Evolutionary conservation across 345 rosid species (phyloP).

Genomic region (Microcos paniculata): DNA sequence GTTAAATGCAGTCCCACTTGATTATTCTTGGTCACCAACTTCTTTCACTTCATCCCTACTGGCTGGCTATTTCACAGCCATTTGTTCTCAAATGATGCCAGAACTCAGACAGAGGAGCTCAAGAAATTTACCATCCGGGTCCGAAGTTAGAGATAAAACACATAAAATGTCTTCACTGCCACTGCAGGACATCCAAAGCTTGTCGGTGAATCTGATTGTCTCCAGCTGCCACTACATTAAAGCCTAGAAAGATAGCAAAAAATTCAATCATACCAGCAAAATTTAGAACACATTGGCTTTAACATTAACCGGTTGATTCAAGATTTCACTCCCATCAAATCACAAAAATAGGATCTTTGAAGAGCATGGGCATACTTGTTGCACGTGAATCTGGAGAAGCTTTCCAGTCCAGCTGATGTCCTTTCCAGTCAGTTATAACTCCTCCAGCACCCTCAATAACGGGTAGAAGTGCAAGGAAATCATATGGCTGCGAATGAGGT

Average conservation of each 20-base stretch:
- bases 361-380: conserved; percentile 42
- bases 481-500: conserved; percentile 64
- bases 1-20: not conserved
- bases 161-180: conserved; percentile 23
- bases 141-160: not conserved
- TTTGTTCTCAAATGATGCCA: not conserved
- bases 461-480: conserved; percentile 83
- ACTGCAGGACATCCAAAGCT: conserved; percentile 45
- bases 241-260: conserved; percentile 9
- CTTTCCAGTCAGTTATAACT: conserved; percentile 78
- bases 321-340: not conserved
- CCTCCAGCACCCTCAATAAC: conserved; percentile 96
- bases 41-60: not conserved
- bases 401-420: conserved; percentile 70
- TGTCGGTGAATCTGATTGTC: conserved; percentile 59
- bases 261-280: not conserved
- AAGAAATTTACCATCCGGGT: not conserved
- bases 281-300: not conserved
- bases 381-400: conserved; percentile 62
- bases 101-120: not conserved
- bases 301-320: not conserved
- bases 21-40: not conserved
- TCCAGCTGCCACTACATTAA: conserved; percentile 41
- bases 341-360: not conserved
- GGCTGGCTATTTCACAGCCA: not conserved